Conservation (phyloP, 805 yeast genomes). For the Millerozyma miso region DNA sequence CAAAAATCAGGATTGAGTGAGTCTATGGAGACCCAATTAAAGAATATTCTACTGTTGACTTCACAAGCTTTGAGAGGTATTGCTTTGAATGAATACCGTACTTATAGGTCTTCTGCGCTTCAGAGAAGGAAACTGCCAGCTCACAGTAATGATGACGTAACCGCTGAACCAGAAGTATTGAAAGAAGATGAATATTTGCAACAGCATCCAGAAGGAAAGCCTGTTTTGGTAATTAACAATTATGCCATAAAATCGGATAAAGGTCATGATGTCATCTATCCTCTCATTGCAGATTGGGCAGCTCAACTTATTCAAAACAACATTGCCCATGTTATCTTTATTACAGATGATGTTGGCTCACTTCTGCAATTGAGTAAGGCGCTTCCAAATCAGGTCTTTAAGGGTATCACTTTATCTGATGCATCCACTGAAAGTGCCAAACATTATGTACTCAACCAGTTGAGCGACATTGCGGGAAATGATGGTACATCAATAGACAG, state of each 20-base stretch:
- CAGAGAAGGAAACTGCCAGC: conserved; percentile 3
- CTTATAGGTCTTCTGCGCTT: conserved; percentile 21
- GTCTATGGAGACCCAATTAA: conserved; percentile 73
- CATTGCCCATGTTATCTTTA: conserved; percentile 82
- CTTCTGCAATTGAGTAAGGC: conserved; percentile 63
- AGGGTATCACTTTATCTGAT: conserved; percentile 69
- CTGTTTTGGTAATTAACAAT: conserved; percentile 79
- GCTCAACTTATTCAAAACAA: conserved; percentile 70
- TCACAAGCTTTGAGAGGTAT: conserved; percentile 70
- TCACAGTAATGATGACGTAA: not conserved
- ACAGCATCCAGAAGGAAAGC: conserved; percentile 80
- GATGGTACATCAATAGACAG: conserved; percentile 43
- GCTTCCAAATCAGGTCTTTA: conserved; percentile 84
- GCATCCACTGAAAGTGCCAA: conserved; percentile 71
- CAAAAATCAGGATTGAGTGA: conserved; percentile 90
- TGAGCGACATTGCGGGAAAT: conserved; percentile 22
- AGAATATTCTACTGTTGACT: conserved; percentile 71
- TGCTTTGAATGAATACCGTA: conserved; percentile 29
- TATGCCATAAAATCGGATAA: conserved; percentile 54
- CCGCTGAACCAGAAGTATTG: conserved; percentile 26
- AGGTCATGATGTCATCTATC: conserved; percentile 59
- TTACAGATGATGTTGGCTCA: conserved; percentile 82
- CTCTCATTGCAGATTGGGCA: conserved; percentile 85
- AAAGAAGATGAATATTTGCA: conserved; percentile 81
- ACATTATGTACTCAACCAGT: conserved; percentile 60